phyloP scores from a whole-genome alignment of 257 asterid genomes.

The Nicotiana paniculata region DNA sequence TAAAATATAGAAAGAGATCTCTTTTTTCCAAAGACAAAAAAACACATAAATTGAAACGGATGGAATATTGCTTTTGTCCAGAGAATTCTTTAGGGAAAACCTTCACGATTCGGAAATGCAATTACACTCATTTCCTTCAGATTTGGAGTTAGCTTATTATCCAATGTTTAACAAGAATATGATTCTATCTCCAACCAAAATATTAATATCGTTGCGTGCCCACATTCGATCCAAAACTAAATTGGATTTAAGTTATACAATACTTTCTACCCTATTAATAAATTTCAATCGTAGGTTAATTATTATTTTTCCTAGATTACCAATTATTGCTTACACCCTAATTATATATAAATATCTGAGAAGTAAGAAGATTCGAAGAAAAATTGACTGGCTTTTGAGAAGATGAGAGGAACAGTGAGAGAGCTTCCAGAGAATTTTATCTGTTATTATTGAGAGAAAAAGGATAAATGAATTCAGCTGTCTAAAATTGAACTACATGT shows the following conservation, averaged over 20 bases:
- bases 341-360: not conserved
- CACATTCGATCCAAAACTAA: not conserved
- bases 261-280: not conserved
- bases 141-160: not conserved
- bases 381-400: too few relatives aligned
- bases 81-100: not conserved
- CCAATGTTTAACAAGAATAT: slow-evolving; percentile 1
- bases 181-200: not conserved
- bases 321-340: not conserved
- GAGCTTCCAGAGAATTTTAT: too few relatives aligned
- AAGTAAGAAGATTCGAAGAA: too few relatives aligned
- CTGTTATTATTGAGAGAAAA: too few relatives aligned
- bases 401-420: too few relatives aligned
- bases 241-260: not conserved
- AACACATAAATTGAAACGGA: too few relatives aligned
- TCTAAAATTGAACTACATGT: too few relatives aligned
- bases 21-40: too few relatives aligned
- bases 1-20: too few relatives aligned
- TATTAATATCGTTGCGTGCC: not conserved
- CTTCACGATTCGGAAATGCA: not conserved
- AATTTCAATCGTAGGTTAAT: not conserved
- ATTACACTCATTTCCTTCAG: not conserved
- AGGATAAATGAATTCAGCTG: too few relatives aligned
- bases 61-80: not conserved
- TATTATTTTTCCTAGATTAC: not conserved